Evolutionary conservation across 305 asterid species (phyloP), one percentile per base, ranked within the genome.

Genomic region (Plantago rigida): DNA sequence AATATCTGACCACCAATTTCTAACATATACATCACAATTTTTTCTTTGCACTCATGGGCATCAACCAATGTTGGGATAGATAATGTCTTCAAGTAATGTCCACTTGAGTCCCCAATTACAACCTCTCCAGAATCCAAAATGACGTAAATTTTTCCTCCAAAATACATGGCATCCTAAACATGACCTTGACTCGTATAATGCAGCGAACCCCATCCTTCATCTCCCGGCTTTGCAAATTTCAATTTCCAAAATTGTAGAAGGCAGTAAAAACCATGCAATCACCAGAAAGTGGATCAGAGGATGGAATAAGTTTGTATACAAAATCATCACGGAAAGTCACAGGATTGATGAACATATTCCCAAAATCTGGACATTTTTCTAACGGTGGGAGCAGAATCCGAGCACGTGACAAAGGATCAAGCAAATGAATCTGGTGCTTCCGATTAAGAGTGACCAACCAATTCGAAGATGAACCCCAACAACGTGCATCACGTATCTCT

Each of bases 401-500:
- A 6, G 3, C 73, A 31, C 61, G 14, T 1, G 80, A 75, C 19
- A 75, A 17, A 12, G 68, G 70, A 52, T 71, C 55, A 53, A 53
- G 46, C 48, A 76, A 58, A 34, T 42, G 50, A 54, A 70, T 51
- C 13, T 59, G 59, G 15, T 44, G 54, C 29, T 29, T 34, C 14
- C 13, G 22, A 58, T 61, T 65, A 12, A 61, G 50, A 42, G 69
- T 42, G 15, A 66, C 49, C 63, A 72, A 50, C 78, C 75, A 76
- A 24, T 77, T 77, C 58, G 64, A 64, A 49, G 81, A 67, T 41
- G 81, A 76, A 17, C 81, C 81, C 72, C 72, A 66, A 44, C 72
- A 71, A 3, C 72, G 68, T 57, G 54, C 66, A 49, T 65, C 71
- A 5, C 14, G 56, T 50, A 61, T 17, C 54, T 62, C 69, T 9